Evolutionary conservation across 176 grass and related monocot species (phyloP), one percentile per base, ranked within the genome.

Genomic region (Oryza longistaminata): DNA sequence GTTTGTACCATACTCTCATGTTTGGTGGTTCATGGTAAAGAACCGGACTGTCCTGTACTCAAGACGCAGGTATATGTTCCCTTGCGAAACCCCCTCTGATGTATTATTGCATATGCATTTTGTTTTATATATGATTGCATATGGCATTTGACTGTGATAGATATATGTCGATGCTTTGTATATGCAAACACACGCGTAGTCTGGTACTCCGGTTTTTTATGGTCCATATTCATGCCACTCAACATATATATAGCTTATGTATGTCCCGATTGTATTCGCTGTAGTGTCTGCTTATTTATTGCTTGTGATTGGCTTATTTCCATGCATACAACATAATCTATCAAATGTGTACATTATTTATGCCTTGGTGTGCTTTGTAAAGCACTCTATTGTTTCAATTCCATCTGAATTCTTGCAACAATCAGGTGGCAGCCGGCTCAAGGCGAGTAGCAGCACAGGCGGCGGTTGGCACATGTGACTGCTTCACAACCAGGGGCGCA

Each of bases 401-500:
- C 12, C 19, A 60, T 82, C 34, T 58, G 44, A n/a, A 64, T 49
- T 82, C 40, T 79, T 60, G 31, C 46, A 82, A 78, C 22, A 9
- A 66, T 19, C 45, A 82, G n/a, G 77, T 15, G 11, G 22, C 79
- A 84, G 81, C n/a, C 60, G 46, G 75, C 86, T 12, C 80, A 77
- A 24, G 21, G n/a, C n/a, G 73, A 76, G 82, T 45, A 21, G 64
- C 64, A 12, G 72, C 64, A 6, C 66, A 82, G 9, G 39, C 52
- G 12, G 48, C 48, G 5, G 83, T n/a, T 16, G 27, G 73, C 71
- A 10, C 49, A 72, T 50, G 68, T 85, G 64, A 52, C 88, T 43
- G 71, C 77, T 64, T 80, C 88, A 61, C 88, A 83, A 75, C 68
- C 84, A 39, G 80, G 88, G 61, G 68, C 45, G 68, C 74, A 64